Conservation (phyloP, 129 eudicot species). For the Centrapalus pauciflorus region DNA sequence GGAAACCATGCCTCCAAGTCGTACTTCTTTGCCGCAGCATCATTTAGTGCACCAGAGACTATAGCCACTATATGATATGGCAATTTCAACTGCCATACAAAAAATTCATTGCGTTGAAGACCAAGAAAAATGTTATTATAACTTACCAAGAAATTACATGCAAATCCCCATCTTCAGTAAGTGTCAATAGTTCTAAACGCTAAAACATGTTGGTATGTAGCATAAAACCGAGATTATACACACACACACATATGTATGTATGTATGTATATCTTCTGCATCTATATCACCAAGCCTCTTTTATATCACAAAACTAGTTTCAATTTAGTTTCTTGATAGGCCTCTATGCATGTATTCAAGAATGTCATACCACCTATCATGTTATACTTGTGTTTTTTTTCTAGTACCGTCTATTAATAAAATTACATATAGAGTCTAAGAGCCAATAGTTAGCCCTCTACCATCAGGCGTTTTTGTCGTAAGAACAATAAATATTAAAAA, state of each 20-base stretch:
- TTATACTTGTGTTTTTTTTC: too few species aligned
- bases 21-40: conserved; percentile 93
- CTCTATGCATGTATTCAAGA: too few species aligned
- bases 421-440: too few species aligned
- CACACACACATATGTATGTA: not conserved
- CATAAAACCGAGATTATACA: not conserved
- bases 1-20: conserved; percentile 99
- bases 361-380: too few species aligned
- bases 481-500: too few species aligned
- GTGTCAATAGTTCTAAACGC: not conserved
- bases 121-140: not conserved
- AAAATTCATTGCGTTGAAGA: not conserved
- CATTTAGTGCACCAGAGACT: conserved; percentile 90
- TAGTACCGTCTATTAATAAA: too few species aligned
- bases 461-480: too few species aligned
- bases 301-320: too few species aligned
- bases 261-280: too few species aligned
- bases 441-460: too few species aligned
- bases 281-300: too few species aligned
- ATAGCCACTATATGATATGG: conserved; percentile 82
- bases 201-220: not conserved
- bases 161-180: not conserved
- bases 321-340: too few species aligned
- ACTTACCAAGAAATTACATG: not conserved
- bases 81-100: conserved; percentile 54